Evolutionary conservation across 495 filamentous ascomycete genomes (phyloP).

Genomic region (Lepidopterella palustris): DNA sequence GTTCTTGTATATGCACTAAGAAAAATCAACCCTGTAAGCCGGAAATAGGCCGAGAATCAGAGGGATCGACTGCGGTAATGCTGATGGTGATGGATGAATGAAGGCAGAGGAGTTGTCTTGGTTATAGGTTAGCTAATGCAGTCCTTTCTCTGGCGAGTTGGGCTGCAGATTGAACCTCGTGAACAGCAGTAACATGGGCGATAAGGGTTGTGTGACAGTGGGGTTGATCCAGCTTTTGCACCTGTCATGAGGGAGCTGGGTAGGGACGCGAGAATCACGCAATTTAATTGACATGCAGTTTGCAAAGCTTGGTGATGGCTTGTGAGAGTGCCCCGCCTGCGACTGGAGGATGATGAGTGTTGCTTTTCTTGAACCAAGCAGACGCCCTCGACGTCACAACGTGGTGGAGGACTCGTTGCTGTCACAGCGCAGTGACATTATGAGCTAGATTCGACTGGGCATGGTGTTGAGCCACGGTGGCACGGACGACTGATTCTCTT

Average conservation of each 20-base stretch:
- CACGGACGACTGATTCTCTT: not conserved
- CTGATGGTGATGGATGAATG: not conserved
- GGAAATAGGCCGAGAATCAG: not conserved
- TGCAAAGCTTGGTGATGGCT: too few species aligned
- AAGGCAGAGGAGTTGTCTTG: not conserved
- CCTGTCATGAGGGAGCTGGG: not conserved
- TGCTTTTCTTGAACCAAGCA: not conserved
- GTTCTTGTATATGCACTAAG: not conserved
- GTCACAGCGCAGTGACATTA: not conserved
- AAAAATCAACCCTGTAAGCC: slow-evolving; percentile 6
- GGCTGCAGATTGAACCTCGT: not conserved
- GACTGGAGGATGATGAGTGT: too few species aligned
- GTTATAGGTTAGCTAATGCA: not conserved
- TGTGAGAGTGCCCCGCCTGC: too few species aligned
- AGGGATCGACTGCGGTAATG: not conserved
- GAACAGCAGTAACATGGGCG: not conserved
- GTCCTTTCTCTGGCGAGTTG: not conserved
- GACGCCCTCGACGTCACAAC: not conserved
- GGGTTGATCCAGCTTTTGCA: not conserved
- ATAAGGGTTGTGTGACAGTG: not conserved
- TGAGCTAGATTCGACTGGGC: not conserved
- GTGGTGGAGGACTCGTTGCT: not conserved
- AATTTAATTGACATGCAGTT: not conserved
- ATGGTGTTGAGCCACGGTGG: not conserved
- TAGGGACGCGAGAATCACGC: not conserved